Conservation (phyloP, 768 basidiomycete species). For the Termitomyces sp. region DNA sequence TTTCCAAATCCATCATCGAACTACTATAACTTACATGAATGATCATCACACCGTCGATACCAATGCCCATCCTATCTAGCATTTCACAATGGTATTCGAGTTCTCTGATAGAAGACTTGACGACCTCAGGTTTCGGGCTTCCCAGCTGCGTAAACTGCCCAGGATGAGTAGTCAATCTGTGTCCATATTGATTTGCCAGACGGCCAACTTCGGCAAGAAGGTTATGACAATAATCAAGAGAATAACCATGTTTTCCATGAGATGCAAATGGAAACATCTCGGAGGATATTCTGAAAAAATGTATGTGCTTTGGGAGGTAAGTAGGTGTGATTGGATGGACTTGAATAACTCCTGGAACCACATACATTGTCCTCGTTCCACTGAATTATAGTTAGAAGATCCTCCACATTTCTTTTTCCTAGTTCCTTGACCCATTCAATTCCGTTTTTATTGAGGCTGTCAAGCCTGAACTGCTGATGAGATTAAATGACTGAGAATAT, state of each 20-base stretch:
- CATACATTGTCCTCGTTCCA: constrained; percentile 88
- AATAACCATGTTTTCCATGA: constrained; percentile 77
- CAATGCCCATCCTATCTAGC: constrained; percentile 80
- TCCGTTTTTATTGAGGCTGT: constrained; percentile 77
- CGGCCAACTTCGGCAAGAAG: constrained; percentile 56
- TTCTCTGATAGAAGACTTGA: constrained; percentile 75
- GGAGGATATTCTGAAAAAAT: constrained; percentile 86
- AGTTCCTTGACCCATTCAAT: constrained; percentile 81
- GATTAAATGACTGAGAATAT: neutral
- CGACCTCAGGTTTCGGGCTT: constrained; percentile 71
- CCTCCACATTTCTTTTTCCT: constrained; percentile 70
- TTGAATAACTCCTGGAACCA: neutral
- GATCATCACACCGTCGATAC: constrained; percentile 84
- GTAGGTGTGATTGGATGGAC: neutral
- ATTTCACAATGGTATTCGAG: constrained; percentile 86
- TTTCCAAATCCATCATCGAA: neutral
- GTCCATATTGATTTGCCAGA: constrained; percentile 66
- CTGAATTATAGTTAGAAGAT: constrained; percentile 71
- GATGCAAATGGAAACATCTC: constrained; percentile 94
- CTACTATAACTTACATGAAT: constrained; percentile 54
- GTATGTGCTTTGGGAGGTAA: constrained; percentile 51
- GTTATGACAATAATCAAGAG: constrained; percentile 66
- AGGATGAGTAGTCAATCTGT: constrained; percentile 84
- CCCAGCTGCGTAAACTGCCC: constrained; percentile 86
- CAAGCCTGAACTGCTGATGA: constrained; percentile 45